These are phyloP conservation scores for Lentithecium fluviatile DNA, from an alignment of 495 filamentous ascomycete genomes.

Conservation along the genomic window DNA sequence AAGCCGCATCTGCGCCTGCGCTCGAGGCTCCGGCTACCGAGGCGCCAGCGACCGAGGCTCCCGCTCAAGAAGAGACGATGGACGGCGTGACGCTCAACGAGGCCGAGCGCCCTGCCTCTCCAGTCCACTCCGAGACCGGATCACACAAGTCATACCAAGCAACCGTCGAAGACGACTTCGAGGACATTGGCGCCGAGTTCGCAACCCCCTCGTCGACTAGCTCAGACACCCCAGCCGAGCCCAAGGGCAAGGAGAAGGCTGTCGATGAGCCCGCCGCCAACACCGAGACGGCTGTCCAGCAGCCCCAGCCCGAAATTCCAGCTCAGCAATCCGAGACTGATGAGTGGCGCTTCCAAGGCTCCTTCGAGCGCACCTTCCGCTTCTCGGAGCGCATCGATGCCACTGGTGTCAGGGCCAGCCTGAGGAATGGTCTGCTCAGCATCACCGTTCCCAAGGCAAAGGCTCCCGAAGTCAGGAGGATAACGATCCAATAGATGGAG, in stretches of 20 bases:
- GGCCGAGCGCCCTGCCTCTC: background rate
- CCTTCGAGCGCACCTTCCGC: conserved; percentile 74
- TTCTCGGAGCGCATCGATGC: conserved; percentile 75
- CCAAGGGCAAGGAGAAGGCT: conserved; percentile 31
- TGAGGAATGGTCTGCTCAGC: conserved; percentile 71
- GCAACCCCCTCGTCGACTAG: conserved; percentile 15
- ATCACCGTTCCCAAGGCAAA: conserved; percentile 72
- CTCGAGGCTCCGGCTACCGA: conserved; percentile 6
- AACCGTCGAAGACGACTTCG: conserved; percentile 37
- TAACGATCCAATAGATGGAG: conserved; percentile 21
- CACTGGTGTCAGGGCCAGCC: conserved; percentile 68
- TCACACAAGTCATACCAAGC: conserved; percentile 33
- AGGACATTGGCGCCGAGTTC: conserved; percentile 27
- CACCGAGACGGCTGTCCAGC: conserved; percentile 4
- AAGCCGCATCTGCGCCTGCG: too few species aligned
- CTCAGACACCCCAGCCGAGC: background rate
- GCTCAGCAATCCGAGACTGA: conserved; percentile 48
- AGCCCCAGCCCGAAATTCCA: conserved; percentile 11
- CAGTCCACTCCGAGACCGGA: conserved; percentile 10
- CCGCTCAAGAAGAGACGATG: conserved; percentile 36
- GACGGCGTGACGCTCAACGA: conserved; percentile 20
- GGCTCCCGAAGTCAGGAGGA: conserved; percentile 11
- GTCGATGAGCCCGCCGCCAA: conserved; percentile 6
- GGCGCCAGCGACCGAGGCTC: conserved; percentile 58
- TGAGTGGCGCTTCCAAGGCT: conserved; percentile 74